Evolutionary conservation across 148 eudicot species (phyloP), one percentile per base, ranked within the genome.

Genomic region (Euryodendron excelsum): DNA sequence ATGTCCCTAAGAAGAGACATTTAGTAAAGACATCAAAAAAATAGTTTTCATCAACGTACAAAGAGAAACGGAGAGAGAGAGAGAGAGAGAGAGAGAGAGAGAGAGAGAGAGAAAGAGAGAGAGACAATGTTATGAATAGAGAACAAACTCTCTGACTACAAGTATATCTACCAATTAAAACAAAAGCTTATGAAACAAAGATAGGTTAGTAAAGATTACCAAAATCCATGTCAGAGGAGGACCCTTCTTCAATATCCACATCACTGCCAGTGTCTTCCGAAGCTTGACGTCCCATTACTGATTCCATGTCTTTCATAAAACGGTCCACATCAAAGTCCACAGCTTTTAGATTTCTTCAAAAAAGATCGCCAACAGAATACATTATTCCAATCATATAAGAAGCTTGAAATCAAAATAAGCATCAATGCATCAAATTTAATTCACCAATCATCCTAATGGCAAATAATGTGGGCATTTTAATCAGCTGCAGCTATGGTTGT

Each of bases 201-300:
- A 23, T 13, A 25, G 33, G 6, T 56, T 3, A 37, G 17, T 21
- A 10, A 15, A 58, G 67, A 4, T 69, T 87, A 94, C 97, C 97
- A 79, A 93, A 93, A 86, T 95, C 93, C 92, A 95, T 89, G 86
- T 95, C 99, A 25, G 93, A 89, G 1, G 84, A 91, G 73, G 89
- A 87, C 70, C 87, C 94, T 74, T 88, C 97, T 76, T 89, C 96
- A 44, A 70, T 44, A 82, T 84, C 97, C 72, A 56, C 84, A 81
- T 89, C 88, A 58, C 83, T 80, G 65, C 66, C 85, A 36, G 47
- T 77, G 72, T 81, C 85, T 73, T 84, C 83, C n/a, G 79, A 67
- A 30, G 65, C 84, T 34, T 83, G 85, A 71, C 60, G 77, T 67
- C 86, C 83, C 82, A 91, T 82, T 77, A 78, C 93, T 36, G 92